Base-by-base conservation (phyloP, 306 rosid species). In the Corylus avellana region DNA sequence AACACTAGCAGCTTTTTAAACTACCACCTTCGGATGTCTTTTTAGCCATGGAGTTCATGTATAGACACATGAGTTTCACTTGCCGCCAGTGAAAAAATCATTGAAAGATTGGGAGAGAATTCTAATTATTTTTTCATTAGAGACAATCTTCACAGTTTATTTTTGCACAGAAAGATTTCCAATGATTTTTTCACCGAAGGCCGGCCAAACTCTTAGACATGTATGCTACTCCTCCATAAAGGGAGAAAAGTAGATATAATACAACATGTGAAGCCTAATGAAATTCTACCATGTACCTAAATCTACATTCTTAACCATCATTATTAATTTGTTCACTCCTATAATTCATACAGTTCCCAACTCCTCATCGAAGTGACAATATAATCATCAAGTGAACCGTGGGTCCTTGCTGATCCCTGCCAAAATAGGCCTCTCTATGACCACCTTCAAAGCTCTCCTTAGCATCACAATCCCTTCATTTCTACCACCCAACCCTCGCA, bases 381-480 rank as follows among this genome's bases (percentile, higher is more conserved):
- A 39, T n/a, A 48, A 47, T 47, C 59, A 50, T 62, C 50, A 4
- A 63, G 8, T 13, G 14, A 59, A 32, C 59, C 3, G 39, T 16
- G 16, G 47, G 12, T 37, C 42, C 37, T 67, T 37, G 57, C 9
- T n/a, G 71, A 64, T 42, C 63, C 75, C 54, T 63, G 37, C 22
- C 22, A 62, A 50, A 11, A 72, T 35, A 20, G 87, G 83, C 69
- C 76, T 89, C 25, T 76, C 86, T 76, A 79, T 79, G 44, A 75
- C 87, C 81, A 61, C 80, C 78, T 83, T 83, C 56, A 91, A 81
- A 47, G 84, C 81, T 75, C 87, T 89, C 87, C 81, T 88, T 1
- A 93, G 91, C 72, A 64, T 70, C 16, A 55, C 82, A 11, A 79
- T 12, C 37, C 84, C 81, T 72, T 85, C 91, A 50, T 74, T 86